A percentile compares a stretch with the other conserved stretches of the same genome.
Conservation (phyloP, 306 rosid species). For the Clitoria ternatea region DNA sequence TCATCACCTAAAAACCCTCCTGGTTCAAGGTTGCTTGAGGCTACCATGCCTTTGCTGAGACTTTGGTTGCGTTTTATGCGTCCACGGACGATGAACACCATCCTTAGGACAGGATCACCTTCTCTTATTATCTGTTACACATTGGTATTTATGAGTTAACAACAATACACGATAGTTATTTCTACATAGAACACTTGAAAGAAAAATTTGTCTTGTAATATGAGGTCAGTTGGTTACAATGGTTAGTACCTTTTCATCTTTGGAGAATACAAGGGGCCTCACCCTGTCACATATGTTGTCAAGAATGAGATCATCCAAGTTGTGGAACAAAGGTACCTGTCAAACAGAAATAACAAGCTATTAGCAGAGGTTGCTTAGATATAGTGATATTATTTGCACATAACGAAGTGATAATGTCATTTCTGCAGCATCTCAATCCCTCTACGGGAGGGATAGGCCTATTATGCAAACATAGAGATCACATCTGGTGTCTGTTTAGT, state of each 20-base stretch:
- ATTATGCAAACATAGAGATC: background rate
- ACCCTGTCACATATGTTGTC: slow-evolving; percentile 97
- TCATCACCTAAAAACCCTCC: slow-evolving; percentile 94
- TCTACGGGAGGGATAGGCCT: background rate
- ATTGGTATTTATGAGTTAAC: background rate
- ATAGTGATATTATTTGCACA: background rate
- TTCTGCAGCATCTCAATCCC: background rate
- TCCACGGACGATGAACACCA: slow-evolving; percentile 83
- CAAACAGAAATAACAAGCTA: background rate
- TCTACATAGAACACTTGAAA: background rate
- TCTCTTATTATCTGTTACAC: slow-evolving; percentile 78
- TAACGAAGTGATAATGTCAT: background rate
- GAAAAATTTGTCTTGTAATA: background rate
- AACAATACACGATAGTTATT: background rate
- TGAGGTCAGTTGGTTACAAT: background rate
- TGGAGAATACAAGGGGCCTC: slow-evolving; percentile 78
- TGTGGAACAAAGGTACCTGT: slow-evolving; percentile 89
- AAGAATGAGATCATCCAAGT: slow-evolving; percentile 88
- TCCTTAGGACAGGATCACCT: slow-evolving; percentile 92
- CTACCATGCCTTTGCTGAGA: slow-evolving; percentile 92
- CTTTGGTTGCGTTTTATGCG: slow-evolving; percentile 63
- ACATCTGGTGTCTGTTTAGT: too few species aligned
- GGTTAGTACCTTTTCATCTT: slow-evolving; percentile 77
- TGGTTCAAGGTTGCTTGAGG: slow-evolving; percentile 71
- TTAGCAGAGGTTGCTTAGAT: background rate